These are phyloP conservation scores for Heliosperma pusillum DNA, from an alignment of 148 eudicot genomes.

Conservation along the genomic window DNA sequence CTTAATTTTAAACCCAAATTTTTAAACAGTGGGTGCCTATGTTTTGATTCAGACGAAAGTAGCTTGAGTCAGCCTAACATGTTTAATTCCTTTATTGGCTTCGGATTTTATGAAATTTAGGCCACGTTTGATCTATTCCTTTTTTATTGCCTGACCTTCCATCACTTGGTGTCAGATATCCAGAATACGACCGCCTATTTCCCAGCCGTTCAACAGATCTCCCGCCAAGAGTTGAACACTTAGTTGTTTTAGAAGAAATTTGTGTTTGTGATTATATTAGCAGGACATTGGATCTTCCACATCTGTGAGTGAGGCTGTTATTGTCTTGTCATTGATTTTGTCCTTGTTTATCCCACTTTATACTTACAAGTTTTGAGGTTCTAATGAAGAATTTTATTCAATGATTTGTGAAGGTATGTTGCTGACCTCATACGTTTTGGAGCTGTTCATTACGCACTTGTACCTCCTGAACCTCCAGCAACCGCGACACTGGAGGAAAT, in stretches of 20 bases:
- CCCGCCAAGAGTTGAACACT: slow-evolving; percentile 87
- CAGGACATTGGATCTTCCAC: slow-evolving; percentile 71
- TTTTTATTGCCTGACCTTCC: neutral
- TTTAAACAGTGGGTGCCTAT: too few species aligned
- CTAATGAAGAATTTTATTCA: slow-evolving; percentile 20
- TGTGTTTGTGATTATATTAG: slow-evolving; percentile 67
- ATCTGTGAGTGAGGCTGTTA: slow-evolving; percentile 49
- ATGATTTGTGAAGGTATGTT: slow-evolving; percentile 66
- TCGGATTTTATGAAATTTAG: neutral
- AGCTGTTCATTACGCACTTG: slow-evolving; percentile 90
- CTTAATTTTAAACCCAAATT: too few species aligned
- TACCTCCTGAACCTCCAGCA: slow-evolving; percentile 83
- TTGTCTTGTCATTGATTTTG: slow-evolving; percentile 10
- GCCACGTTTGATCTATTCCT: neutral
- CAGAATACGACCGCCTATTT: slow-evolving; percentile 59
- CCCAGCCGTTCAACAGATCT: slow-evolving; percentile 62
- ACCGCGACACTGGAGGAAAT: slow-evolving; percentile 81
- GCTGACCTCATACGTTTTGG: slow-evolving; percentile 94
- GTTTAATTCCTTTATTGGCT: too few species aligned
- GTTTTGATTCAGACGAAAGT: too few species aligned
- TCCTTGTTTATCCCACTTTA: neutral
- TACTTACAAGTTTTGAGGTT: neutral
- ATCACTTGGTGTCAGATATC: slow-evolving; percentile 38
- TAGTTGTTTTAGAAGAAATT: slow-evolving; percentile 77
- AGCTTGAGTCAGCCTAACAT: too few species aligned